Base-by-base conservation (phyloP, 805 yeast genomes). In the Monosporozyma yasuniensis region DNA sequence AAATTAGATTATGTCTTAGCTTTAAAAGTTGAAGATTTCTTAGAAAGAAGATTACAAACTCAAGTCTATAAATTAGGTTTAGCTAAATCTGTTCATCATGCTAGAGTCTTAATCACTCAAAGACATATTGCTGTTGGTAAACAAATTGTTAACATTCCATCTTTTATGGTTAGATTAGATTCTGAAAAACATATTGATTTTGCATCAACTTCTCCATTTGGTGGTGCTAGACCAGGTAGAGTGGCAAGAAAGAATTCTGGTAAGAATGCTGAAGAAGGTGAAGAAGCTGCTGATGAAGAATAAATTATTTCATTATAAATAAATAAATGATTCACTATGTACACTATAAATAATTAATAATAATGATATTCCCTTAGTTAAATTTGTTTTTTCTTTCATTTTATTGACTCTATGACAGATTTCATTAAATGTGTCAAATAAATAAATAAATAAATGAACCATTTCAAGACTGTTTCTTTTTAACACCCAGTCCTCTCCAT, bases 191-290 rank as follows among this genome's bases (percentile, higher is more conserved):
- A 93, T 88, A 88, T 93, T 78, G 98, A 93, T 83, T 93, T 91
- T 70, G 95, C 99, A 69, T 85, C 93, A 74, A 88, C 87, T 75
- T 93, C 99, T 65, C 99, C 99, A 76, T 91, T 87, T 89, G 99
- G 99, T 77, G 99, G 99, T 80, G 99, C 96, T 68, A 91, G 99
- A 82, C 95, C 99, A 67, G 99, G 99, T 76, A 93, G 99, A 84
- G 96, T 88, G 71, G 95, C 93, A 84, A 88, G 98, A 85, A 87
- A 81, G 77, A 82, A 85, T 83, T 73, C 77, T 66, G 77, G 72
- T 66, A 65, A 64, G 80, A 75, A 71, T 75, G 71, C 68, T 77
- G 76, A 71, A 61, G 84, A 73, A 59, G 90, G 75, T 61, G 91
- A 75, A 67, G 89, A 71, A 58, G 91, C 71, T 54, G 42, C 42